These are phyloP conservation scores for Anethum foeniculum DNA, from an alignment of 140 eudicot species.

Conservation along the genomic window DNA sequence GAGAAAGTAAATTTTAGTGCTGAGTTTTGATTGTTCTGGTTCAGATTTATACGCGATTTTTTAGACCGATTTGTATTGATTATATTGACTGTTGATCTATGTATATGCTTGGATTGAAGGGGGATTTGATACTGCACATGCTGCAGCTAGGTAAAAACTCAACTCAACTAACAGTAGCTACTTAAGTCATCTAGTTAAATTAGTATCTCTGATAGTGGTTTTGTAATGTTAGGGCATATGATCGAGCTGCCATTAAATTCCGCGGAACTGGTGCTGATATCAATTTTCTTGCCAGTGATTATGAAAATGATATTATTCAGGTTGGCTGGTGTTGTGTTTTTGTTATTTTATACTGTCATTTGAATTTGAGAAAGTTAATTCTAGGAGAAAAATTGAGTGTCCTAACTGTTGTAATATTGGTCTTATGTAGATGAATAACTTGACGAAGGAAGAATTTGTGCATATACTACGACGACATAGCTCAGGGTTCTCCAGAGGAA, in stretches of 20 bases:
- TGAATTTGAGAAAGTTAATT: neutral
- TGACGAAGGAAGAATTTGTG: conserved; percentile 13
- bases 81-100: neutral
- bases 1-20: neutral
- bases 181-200: neutral
- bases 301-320: neutral
- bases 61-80: neutral
- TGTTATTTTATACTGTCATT: neutral
- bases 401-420: neutral
- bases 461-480: conserved; percentile 10
- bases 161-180: neutral
- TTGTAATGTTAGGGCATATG: conserved; percentile 10
- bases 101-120: conserved; percentile 3
- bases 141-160: conserved; percentile 8
- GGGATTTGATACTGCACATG: conserved; percentile 14
- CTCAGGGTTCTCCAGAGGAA: conserved; percentile 11
- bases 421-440: conserved; percentile 10
- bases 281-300: conserved; percentile 5
- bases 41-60: neutral
- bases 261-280: conserved; percentile 8
- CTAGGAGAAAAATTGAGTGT: neutral
- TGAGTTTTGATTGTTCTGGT: neutral
- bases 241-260: conserved; percentile 14
- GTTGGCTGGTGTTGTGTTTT: neutral
- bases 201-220: neutral